These are phyloP conservation scores for Ceratocystis destructans DNA, from an alignment of 2,329 filamentous ascomycete species.

Conservation along the genomic window DNA sequence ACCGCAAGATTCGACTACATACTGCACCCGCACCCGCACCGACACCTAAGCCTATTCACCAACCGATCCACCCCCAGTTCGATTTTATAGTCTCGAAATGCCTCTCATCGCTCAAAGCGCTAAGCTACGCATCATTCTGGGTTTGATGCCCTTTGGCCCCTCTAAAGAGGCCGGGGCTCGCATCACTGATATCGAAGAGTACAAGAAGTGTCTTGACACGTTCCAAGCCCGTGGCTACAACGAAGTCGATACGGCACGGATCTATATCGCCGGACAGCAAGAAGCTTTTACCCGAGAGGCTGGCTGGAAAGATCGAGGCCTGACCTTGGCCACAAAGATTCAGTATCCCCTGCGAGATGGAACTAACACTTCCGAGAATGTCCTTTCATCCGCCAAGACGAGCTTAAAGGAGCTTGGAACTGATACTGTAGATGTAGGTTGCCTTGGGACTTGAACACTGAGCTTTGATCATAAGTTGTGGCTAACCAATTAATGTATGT, in stretches of 20 bases:
- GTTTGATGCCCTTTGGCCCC: conserved; percentile 74
- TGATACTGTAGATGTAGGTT: conserved; percentile 52
- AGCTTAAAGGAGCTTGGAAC: conserved; percentile 60
- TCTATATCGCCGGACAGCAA: conserved; percentile 58
- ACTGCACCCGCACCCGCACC: background rate
- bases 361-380: conserved; percentile 47
- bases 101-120: conserved; percentile 32
- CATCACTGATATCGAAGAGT: conserved; percentile 53
- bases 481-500: background rate
- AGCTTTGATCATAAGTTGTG: background rate
- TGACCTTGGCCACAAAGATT: conserved; percentile 66
- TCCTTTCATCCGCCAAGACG: conserved; percentile 51
- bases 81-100: conserved; percentile 27
- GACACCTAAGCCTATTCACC: background rate
- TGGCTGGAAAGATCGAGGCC: conserved; percentile 63
- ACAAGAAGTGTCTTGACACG: conserved; percentile 57
- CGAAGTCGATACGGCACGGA: conserved; percentile 71
- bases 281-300: conserved; percentile 66
- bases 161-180: conserved; percentile 49
- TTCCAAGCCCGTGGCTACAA: conserved; percentile 69
- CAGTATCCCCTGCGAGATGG: conserved; percentile 48
- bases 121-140: conserved; percentile 62
- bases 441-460: background rate
- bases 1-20: no score
- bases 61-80: background rate